Base-by-base conservation (phyloP, 1,284 basidiomycete genomes). In the Cystobasidium slooffiae region DNA sequence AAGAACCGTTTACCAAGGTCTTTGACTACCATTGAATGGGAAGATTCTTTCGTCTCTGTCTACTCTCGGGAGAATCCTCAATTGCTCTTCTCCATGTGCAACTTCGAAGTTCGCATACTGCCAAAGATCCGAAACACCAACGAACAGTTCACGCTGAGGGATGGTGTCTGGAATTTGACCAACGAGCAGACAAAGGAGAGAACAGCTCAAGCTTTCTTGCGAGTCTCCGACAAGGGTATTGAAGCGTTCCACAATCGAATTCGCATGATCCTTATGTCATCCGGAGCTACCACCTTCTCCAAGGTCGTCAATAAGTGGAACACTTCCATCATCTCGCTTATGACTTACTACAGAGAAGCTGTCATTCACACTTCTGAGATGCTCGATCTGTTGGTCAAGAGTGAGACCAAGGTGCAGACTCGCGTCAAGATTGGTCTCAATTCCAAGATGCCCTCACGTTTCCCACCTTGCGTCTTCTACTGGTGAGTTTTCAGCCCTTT, bases 31-130 rank as follows among this genome's bases (percentile, higher is more conserved):
- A 98, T 99, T 81, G 97, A 98, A 82, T 99, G 96, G 96, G 94
- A 97, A 78, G 93, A 97, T 82, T 94, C 93, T 0, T 95, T 95
- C 81, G 92, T 93, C 76, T 94, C 92, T 77, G 96, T 99, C 65
- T 99, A 94, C 84, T 97, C 94, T 44, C 93, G 93, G 83, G 91
- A 99, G 83, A 99, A 99, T 83, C 97, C 97, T 66, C 97, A 99
- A 81, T 85, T 99, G 41, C 85, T 99, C 53, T 99, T 98, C 86
- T 94, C 94, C 10, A 99, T 99, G 96, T 93, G 89, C 80, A 94
- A 94, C 31, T 99, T 99, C 80, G 97, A 99, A 84, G 87, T 98
- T 74, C 93, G 96, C 75, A 99, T 99, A 80, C 84, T 99, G 73
- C 97, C 97, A 43, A 97, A 96, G 87, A 90, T 92, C 69, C 87